Base-by-base conservation (phyloP, 129 eudicot species). In the Pseudognaphalium luteoalbum region DNA sequence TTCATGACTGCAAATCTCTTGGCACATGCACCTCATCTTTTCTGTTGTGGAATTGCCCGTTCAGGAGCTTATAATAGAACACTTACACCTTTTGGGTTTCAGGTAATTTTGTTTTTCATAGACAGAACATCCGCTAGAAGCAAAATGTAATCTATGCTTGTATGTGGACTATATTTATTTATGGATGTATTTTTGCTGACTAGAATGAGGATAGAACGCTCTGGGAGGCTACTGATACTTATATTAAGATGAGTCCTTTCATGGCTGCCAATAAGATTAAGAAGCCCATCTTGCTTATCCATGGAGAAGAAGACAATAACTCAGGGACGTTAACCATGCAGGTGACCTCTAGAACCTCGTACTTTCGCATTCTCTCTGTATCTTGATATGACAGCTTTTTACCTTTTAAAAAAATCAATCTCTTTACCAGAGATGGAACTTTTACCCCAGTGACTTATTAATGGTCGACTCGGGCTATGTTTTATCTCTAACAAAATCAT, bases 291-390 rank as follows among this genome's bases (percentile, higher is more conserved):
- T 83, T 93, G 87, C 96, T 93, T 34, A 82, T 93, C 73, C 98
- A 93, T 80, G 98, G 98, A 68, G 98, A 93, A 87, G 96, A 93
- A 85, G 98, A 93, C 86, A 93, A 91, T 80, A 93, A 93, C 82
- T 39, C 98, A 37, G 98, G 98, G 81, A 93, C 98, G 25, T 75
- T 88, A 61, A 94, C 97, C 16, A 94, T 94, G 96, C 98, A 90
- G 96, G 97, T 93, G 58, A 66, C 39, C 37, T 15, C n/a, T 73
- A 5, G 34, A n/a, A 75, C 16, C 51, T 44, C 63, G 16, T n/a
- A 44, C 25, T 51, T 47, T 47, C 9, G 7, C 3, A 0, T 50
- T 70, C 1, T 41, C 12, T 70, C 42, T 70, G 62, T 37, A 5
- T 21, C 25, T 2, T 6, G 59, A 20, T 51, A 15, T 32, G 52